Evolutionary conservation across 331 rosid genomes (phyloP).

Genomic region (Acacia pycnantha): DNA sequence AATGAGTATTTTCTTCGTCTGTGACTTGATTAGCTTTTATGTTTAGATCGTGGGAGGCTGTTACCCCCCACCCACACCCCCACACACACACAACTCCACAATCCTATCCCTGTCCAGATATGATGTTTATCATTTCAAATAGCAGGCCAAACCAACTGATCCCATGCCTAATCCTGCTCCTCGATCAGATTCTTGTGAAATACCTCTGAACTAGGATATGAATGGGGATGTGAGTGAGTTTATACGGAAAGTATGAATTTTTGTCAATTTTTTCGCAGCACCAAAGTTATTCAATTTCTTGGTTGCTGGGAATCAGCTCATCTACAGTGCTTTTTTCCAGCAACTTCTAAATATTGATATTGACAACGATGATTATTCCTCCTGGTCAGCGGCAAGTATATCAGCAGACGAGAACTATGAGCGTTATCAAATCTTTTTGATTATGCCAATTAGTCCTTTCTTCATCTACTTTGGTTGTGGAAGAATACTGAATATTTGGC

Average conservation of each 20-base stretch:
- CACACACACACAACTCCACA: too few species aligned
- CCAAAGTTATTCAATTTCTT: not conserved
- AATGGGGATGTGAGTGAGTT: not conserved
- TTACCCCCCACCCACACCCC: too few species aligned
- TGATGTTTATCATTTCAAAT: not conserved
- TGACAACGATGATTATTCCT: too few species aligned
- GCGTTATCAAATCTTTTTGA: not conserved
- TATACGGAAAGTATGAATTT: not conserved
- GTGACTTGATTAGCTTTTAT: not conserved
- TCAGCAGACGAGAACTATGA: not conserved
- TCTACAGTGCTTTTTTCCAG: too few species aligned
- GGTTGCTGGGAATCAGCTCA: not conserved
- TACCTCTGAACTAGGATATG: not conserved
- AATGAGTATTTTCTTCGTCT: not conserved
- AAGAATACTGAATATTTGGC: too few species aligned
- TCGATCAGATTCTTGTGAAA: not conserved
- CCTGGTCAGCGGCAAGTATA: not conserved
- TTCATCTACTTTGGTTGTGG: not conserved
- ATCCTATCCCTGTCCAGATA: not conserved
- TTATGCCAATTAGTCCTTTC: not conserved
- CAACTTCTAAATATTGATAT: too few species aligned
- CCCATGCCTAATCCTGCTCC: not conserved
- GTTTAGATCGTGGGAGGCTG: not conserved
- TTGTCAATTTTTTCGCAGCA: not conserved
- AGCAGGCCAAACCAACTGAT: not conserved